Evolutionary conservation across 1,284 basidiomycete species (phyloP), one percentile per base, ranked within the genome.

Genomic region (Ustilago esculenta): DNA sequence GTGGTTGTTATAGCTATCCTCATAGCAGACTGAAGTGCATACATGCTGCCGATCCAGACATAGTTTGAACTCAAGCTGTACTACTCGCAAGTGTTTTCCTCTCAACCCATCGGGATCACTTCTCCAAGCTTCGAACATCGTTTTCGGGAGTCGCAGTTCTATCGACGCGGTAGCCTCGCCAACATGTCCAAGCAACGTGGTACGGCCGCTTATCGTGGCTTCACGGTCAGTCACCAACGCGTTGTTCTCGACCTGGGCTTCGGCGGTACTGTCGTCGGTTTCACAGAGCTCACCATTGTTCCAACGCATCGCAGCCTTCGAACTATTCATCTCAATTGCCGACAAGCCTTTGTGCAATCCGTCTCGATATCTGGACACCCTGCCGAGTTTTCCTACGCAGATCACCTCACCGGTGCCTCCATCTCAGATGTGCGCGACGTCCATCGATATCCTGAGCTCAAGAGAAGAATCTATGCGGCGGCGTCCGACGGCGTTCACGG

Each of bases 401-500:
- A 95, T 81, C 89, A 92, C 2, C 85, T 92, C 24, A 85, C 88
- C 21, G 88, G 87, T 53, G 85, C 92, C 68, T 87, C 83, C 23
- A 89, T 91, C 58, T 85, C 90, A 5, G 73, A 82, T n/a, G 60
- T 71, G 0, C 53, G 52, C n/a, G 92, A 97, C 77, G 90, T 92
- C 55, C 92, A 94, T 76, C 87, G 88, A 36, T 94, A 97, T 83
- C 92, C 93, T 7, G 95, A 97, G 81, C 86, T 96, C 64, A 98
- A 97, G 85, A 88, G 95, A 50, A 91, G 90, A 83, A 83, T 96
- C 27, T 98, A 93, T 84, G 88, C 92, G 0, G 91, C 94, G 0
- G 85, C 93, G 37, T 88, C 92, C 55, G 94, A 98, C 75, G 88
- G 89, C 39, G 92, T 94, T 64, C 91, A 96, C 80, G 95, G 96